Evolutionary conservation across 148 eudicot species (phyloP).

Genomic region (Gaultheria prostrata): DNA sequence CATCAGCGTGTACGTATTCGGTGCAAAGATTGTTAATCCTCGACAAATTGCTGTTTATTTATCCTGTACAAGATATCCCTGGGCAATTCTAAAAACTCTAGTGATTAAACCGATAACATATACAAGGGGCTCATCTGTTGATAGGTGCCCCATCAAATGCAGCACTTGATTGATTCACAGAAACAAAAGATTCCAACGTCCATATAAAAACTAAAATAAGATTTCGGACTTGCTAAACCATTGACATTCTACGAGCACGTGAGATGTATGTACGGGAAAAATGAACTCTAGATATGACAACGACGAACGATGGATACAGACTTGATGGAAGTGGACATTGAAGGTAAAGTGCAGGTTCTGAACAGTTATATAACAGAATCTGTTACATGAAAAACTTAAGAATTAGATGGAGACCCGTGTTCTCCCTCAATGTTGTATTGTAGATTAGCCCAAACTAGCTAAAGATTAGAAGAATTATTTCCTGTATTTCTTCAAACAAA

Average conservation of each 20-base stretch:
- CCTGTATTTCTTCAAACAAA: not conserved
- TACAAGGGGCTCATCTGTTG: not conserved
- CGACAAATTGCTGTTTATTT: too few relatives aligned
- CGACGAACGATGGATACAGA: too few relatives aligned
- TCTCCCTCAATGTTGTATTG: not conserved
- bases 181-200: not conserved
- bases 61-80: too few relatives aligned
- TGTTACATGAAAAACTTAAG: not conserved
- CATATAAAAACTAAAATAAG: not conserved
- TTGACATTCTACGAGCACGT: not conserved
- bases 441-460: not conserved
- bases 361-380: not conserved
- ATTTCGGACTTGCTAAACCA: not conserved
- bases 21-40: too few relatives aligned
- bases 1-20: not conserved
- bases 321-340: not conserved
- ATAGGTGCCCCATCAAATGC: not conserved
- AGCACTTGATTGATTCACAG: not conserved
- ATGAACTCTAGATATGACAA: too few relatives aligned
- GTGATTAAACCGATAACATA: too few relatives aligned
- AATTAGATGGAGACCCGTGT: not conserved
- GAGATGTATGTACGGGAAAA: too few relatives aligned
- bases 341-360: not conserved
- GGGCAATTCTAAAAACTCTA: too few relatives aligned
- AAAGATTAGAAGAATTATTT: not conserved